phyloP scores from a whole-genome alignment of 257 asterid species.

The Solanum piurae region DNA sequence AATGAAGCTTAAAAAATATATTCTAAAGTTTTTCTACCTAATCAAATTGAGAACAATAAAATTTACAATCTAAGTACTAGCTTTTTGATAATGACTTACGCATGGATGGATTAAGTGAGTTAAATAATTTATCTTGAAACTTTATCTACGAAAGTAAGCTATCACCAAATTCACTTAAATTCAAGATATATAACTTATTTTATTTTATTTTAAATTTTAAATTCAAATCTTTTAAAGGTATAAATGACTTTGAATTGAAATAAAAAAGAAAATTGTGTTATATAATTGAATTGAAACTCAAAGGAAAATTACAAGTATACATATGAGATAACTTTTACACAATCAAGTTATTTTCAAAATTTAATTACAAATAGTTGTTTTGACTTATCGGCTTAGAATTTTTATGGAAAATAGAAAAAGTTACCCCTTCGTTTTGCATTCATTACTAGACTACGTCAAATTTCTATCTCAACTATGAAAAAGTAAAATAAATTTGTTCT shows the following conservation, averaged over 20 bases:
- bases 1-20: background rate
- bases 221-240: too few species aligned
- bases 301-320: background rate
- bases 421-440: background rate
- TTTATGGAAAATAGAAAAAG: background rate
- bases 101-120: background rate
- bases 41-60: background rate
- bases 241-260: too few species aligned
- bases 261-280: background rate
- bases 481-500: too few species aligned
- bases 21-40: background rate
- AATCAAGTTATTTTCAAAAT: background rate
- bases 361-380: background rate
- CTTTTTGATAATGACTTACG: background rate
- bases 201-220: too few species aligned
- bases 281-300: background rate
- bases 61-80: background rate
- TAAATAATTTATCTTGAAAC: background rate
- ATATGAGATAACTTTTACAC: background rate
- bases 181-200: too few species aligned
- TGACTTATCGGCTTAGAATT: background rate
- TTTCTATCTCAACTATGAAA: background rate
- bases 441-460: too few species aligned
- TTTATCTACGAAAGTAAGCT: background rate
- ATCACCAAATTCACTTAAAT: background rate